phyloP scores from a whole-genome alignment of 2,329 filamentous ascomycete species.

The Fusarium longipes region DNA sequence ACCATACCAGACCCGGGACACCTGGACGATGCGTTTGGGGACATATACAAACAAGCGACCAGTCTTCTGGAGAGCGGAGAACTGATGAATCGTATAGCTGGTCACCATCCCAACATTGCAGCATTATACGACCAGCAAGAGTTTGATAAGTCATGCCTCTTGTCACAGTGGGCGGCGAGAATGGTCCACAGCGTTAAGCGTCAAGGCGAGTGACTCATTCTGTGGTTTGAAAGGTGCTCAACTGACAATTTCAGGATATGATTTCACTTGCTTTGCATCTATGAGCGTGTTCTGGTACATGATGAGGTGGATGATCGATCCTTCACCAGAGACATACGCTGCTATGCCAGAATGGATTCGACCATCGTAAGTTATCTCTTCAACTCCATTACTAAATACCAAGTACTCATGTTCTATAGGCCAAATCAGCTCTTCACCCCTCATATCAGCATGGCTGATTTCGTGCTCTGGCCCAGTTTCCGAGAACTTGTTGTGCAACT shows the following conservation, averaged over 20 bases:
- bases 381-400: rapidly evolving
- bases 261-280: slow-evolving; percentile 19
- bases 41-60: neutral
- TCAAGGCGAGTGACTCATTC: neutral
- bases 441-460: slow-evolving; percentile 22
- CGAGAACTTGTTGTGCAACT: slow-evolving; percentile 21
- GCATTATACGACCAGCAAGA: slow-evolving; percentile 11
- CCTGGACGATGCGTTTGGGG: slow-evolving; percentile 3
- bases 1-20: slow-evolving; percentile 3
- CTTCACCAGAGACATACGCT: slow-evolving; percentile 14
- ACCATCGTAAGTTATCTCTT: neutral
- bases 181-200: slow-evolving; percentile 27
- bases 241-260: neutral
- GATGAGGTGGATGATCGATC: slow-evolving; percentile 27
- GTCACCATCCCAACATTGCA: neutral
- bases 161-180: slow-evolving; percentile 26
- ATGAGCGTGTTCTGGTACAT: slow-evolving; percentile 28
- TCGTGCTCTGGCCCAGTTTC: slow-evolving; percentile 14
- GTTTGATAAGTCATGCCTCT: slow-evolving; percentile 18
- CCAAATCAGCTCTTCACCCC: slow-evolving; percentile 4
- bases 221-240: rapidly evolving
- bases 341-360: slow-evolving; percentile 29
- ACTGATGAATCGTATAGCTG: rapidly evolving
- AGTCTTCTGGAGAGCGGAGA: neutral
- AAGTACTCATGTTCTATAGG: rapidly evolving